Evolutionary conservation across 2,329 filamentous ascomycete species (phyloP).

Genomic region (Talaromyces sp.): DNA sequence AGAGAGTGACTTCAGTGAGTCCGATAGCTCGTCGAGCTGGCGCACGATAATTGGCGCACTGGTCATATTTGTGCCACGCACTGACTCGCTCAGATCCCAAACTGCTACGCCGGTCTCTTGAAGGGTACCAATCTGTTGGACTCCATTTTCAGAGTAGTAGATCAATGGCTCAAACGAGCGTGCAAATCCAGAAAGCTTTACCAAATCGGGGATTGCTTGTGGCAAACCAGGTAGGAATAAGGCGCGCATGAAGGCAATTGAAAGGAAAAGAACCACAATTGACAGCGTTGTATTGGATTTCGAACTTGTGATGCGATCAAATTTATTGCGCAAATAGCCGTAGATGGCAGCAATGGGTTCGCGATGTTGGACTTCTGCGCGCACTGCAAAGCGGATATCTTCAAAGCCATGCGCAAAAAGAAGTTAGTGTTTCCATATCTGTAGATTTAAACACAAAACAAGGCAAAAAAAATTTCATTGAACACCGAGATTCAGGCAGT

Average conservation of each 20-base stretch:
- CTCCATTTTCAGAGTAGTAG: constrained; percentile 89
- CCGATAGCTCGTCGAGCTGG: constrained; percentile 82
- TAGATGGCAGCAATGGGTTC: constrained; percentile 79
- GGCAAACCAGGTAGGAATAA: constrained; percentile 69
- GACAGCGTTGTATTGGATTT: constrained; percentile 69
- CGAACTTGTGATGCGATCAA: constrained; percentile 66
- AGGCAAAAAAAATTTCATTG: not conserved
- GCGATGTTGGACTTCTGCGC: constrained; percentile 84
- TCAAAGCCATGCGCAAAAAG: constrained; percentile 25
- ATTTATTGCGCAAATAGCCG: constrained; percentile 62
- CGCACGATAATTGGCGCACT: constrained; percentile 82
- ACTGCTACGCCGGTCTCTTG: constrained; percentile 92
- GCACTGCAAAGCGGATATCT: constrained; percentile 87
- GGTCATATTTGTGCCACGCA: constrained; percentile 87
- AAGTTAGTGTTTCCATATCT: constrained; percentile 39
- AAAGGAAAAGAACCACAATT: constrained; percentile 63
- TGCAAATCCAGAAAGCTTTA: constrained; percentile 87
- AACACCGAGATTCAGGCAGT: constrained; percentile 27
- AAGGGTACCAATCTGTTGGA: constrained; percentile 81
- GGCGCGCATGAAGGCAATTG: constrained; percentile 65
- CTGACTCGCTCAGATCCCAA: constrained; percentile 91
- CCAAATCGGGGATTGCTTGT: constrained; percentile 76
- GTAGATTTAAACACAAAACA: constrained; percentile 22
- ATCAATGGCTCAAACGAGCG: constrained; percentile 93
- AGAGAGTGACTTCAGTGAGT: constrained; percentile 80